Percentiles rank a stretch among this genome's conserved stretches.
phyloP scores from a whole-genome alignment of 1,284 basidiomycete species.

The Omphalotus olearius region DNA sequence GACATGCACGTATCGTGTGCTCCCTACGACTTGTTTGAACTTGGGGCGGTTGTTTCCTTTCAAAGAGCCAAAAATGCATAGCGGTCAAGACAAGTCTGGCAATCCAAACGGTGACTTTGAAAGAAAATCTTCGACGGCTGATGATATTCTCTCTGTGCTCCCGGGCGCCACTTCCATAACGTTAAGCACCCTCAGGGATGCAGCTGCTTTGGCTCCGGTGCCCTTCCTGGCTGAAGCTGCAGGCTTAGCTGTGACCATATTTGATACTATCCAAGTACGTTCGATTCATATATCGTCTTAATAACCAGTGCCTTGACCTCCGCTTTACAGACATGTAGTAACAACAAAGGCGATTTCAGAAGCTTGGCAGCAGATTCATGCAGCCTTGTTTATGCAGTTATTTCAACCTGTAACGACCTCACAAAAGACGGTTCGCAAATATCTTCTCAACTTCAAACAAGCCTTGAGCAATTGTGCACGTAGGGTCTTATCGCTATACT shows the following conservation, averaged over 20 bases:
- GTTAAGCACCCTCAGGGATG: neutral
- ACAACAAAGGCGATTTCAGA: neutral
- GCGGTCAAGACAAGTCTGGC: too few relatives aligned
- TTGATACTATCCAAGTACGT: conserved; percentile 4
- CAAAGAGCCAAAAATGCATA: too few relatives aligned
- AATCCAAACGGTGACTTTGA: too few relatives aligned
- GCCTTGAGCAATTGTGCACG: conserved; percentile 1
- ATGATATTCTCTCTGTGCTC: neutral
- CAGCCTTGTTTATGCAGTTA: conserved; percentile 1
- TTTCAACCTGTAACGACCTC: conserved; percentile 4
- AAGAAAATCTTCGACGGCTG: neutral
- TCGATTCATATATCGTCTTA: neutral
- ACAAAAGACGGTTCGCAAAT: conserved; percentile 1
- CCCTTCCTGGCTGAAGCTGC: conserved; percentile 4
- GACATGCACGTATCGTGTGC: too few relatives aligned
- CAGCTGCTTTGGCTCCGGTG: conserved; percentile 1
- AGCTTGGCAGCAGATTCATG: conserved; percentile 1
- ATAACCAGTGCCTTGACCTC: neutral
- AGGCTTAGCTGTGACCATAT: conserved; percentile 2
- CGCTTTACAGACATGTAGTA: neutral
- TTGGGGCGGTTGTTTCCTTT: too few relatives aligned
- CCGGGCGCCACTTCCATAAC: neutral
- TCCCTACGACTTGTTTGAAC: too few relatives aligned
- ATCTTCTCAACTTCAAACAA: neutral
- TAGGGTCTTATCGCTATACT: neutral